Base-by-base conservation (phyloP, 169 alveolate genomes). In the Babesia bigemina region DNA sequence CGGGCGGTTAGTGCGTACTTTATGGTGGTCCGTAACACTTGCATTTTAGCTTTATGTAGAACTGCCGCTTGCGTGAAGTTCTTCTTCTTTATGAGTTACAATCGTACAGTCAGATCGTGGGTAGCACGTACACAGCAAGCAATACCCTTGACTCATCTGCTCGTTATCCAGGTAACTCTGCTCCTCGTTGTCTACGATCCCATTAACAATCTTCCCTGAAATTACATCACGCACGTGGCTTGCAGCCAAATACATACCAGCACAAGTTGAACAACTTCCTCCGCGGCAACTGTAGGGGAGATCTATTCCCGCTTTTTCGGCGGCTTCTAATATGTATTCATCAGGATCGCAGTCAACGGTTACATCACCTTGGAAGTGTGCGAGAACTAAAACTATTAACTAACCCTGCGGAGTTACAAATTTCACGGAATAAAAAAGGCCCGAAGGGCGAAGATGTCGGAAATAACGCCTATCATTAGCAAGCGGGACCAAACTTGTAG, bases 201-300 rank as follows among this genome's bases (percentile, higher is more conserved):
- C 96, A 50, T 65, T 67, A 39, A 91, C 62, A 69, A 92, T 69
- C 70, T 86, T 88, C 28, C 93, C 96, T 52, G 63, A 12, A 47
- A 47, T 13, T 22, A 16, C 11, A 63, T 55, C n/a, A 4, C n/a
- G 11, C 9, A 39, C 3, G 26, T 7, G 2, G 4, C n/a, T 3
- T 17, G 45, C 2, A 3, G 24, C 9, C 3, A 7, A 16, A 42
- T 24, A 28, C 6, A 11, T 69, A 81, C 90, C 85, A 39, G 95
- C 93, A 71, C 96, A 92, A 21, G 96, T 92, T 47, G 95, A 91
- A 86, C 96, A 92, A 58, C 94, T 86, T 17, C 96, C 96, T 1
- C 94, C 95, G 17, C 96, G 78, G 69, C 96, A 92, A 50, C 95
- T 91, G 77, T 91, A 92, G 22, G 96, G 96, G 52, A 92, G 87